Evolutionary conservation across 768 basidiomycete genomes (phyloP).

Genomic region (Termitomyces sp.): DNA sequence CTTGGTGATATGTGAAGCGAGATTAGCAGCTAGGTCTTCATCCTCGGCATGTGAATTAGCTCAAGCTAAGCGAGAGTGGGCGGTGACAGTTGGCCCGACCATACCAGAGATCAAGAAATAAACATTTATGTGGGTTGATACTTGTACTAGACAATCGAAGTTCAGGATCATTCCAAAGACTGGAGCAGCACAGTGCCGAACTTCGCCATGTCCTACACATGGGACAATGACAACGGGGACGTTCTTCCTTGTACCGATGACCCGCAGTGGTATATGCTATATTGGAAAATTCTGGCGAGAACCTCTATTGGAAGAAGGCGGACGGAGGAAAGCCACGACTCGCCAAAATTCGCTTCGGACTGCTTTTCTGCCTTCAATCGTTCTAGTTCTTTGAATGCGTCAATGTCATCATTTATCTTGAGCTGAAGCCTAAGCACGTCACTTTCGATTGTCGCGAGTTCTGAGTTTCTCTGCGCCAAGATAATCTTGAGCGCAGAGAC

Average conservation of each 20-base stretch:
- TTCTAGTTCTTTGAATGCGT: neutral
- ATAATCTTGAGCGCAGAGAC: neutral
- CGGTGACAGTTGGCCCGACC: neutral
- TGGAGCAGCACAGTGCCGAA: neutral
- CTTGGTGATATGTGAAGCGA: neutral
- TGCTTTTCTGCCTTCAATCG: neutral
- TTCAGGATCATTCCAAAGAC: neutral
- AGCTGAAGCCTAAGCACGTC: neutral
- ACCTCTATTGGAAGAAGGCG: conserved; percentile 3
- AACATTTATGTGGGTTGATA: neutral
- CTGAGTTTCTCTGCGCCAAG: neutral
- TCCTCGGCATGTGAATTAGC: too few species aligned
- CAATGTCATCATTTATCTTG: neutral
- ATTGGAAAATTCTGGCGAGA: conserved; percentile 1
- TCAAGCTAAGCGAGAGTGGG: neutral
- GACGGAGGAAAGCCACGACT: neutral
- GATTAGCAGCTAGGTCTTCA: neutral
- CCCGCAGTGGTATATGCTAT: neutral
- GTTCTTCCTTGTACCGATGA: neutral
- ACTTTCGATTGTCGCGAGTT: neutral
- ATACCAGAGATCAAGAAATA: neutral
- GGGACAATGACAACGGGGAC: neutral
- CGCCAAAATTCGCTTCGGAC: neutral
- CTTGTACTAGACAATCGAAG: neutral
- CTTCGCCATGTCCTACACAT: conserved; percentile 3